Conservation (phyloP, 306 rosid genomes). For the Prunus salicina region DNA sequence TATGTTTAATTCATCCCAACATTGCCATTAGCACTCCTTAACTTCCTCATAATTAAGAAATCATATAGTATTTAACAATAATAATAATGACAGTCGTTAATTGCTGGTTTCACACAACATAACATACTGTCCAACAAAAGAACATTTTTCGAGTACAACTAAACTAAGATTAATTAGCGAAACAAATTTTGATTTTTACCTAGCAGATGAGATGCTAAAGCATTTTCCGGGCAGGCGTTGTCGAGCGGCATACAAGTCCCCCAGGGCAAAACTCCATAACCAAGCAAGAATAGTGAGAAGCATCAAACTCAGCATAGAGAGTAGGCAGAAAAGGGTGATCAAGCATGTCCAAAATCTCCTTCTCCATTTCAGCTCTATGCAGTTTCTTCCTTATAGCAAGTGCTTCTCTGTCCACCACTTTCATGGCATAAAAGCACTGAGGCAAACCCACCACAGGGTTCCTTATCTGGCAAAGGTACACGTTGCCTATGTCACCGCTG, state of each 20-base stretch:
- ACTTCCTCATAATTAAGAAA: not conserved
- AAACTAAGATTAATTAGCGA: not conserved
- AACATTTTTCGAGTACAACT: not conserved
- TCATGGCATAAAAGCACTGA: conserved; percentile 86
- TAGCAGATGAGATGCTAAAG: conserved; percentile 62
- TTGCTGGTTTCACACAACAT: no score
- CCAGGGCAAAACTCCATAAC: conserved; percentile 99
- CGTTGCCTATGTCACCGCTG: conserved; percentile 89
- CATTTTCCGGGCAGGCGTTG: conserved; percentile 73
- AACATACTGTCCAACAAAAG: not conserved
- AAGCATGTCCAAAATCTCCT: conserved; percentile 71
- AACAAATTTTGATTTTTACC: conserved; percentile 35
- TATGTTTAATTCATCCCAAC: conserved; percentile 15
- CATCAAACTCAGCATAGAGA: conserved; percentile 78
- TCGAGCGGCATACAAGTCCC: conserved; percentile 82
- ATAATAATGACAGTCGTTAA: no score
- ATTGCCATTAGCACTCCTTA: not conserved
- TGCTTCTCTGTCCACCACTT: conserved; percentile 95
- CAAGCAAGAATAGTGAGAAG: conserved; percentile 92
- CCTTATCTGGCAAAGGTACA: conserved; percentile 86
- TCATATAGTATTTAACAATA: no score
- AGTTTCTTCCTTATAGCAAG: conserved; percentile 75
- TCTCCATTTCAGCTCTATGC: conserved; percentile 91
- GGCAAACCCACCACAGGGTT: conserved; percentile 63
- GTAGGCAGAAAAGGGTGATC: conserved; percentile 96